phyloP scores from a whole-genome alignment of 768 basidiomycete species.

The Lactifluus echinatus region DNA sequence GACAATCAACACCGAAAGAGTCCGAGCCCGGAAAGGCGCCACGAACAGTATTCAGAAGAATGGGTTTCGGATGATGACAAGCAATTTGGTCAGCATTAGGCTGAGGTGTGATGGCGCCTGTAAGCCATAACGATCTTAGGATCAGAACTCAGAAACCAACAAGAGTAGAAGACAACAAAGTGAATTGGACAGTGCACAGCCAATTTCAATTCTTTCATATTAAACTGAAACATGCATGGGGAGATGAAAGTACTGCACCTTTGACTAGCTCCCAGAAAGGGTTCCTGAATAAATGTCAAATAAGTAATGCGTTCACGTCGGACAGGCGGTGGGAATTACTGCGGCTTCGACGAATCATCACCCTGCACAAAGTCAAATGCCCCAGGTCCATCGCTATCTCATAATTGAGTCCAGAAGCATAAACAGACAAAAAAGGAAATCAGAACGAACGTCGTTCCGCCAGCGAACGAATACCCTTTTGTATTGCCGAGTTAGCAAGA shows the following conservation, averaged over 20 bases:
- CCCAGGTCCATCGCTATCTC: constrained; percentile 67
- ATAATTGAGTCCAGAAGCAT: neutral
- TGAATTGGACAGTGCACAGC: neutral
- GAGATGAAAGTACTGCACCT: constrained; percentile 28
- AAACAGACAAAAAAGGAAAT: neutral
- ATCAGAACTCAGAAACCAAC: neutral
- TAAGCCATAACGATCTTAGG: neutral
- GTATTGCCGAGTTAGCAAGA: constrained; percentile 3
- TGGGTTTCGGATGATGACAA: constrained; percentile 73
- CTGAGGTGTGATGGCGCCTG: constrained; percentile 55
- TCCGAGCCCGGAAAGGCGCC: neutral
- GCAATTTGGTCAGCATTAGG: constrained; percentile 53
- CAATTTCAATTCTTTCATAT: neutral
- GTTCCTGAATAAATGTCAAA: constrained; percentile 37
- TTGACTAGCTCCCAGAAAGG: constrained; percentile 79
- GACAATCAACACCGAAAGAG: constrained; percentile 10
- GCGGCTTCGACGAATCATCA: constrained; percentile 48
- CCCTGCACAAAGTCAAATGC: constrained; percentile 74
- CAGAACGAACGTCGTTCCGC: constrained; percentile 61
- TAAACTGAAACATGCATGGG: neutral
- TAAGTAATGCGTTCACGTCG: constrained; percentile 3
- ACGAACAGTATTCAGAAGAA: constrained; percentile 63
- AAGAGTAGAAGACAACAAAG: neutral
- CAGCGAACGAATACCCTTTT: constrained; percentile 65
- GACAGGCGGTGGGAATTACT: constrained; percentile 29